Conservation (phyloP, 768 basidiomycete species). For the Naematelia encephala region DNA sequence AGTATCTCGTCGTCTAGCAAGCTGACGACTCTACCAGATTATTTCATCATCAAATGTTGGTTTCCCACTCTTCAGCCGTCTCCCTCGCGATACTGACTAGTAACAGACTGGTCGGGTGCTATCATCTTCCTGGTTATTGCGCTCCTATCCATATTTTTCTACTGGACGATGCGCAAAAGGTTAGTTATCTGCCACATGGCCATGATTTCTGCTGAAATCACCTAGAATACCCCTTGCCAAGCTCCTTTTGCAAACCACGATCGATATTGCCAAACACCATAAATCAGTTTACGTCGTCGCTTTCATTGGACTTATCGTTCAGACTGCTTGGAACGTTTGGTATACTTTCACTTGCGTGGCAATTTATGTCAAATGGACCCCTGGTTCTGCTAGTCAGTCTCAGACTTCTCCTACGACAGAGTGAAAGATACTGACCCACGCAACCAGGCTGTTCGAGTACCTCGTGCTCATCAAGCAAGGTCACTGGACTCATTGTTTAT, state of each 20-base stretch:
- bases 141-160: constrained; percentile 67
- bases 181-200: constrained; percentile 26
- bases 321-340: constrained; percentile 73
- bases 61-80: not conserved
- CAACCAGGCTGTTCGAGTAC: constrained; percentile 50
- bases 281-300: constrained; percentile 74
- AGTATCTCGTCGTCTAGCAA: constrained; percentile 30
- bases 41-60: constrained; percentile 47
- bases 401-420: constrained; percentile 3
- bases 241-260: constrained; percentile 72
- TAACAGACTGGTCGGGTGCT: constrained; percentile 62
- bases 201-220: too few species aligned
- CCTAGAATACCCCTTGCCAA: constrained; percentile 76
- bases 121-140: constrained; percentile 81
- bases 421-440: not conserved
- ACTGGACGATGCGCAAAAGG: constrained; percentile 58
- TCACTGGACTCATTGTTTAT: constrained; percentile 73
- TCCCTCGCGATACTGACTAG: not conserved
- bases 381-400: constrained; percentile 66
- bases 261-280: constrained; percentile 81
- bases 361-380: constrained; percentile 71
- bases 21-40: constrained; percentile 25
- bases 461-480: constrained; percentile 68
- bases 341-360: constrained; percentile 74
- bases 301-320: constrained; percentile 65